These are phyloP conservation scores for Picocystis salinarum DNA, from an alignment of 139 green algal genomes.

Conservation along the genomic window DNA sequence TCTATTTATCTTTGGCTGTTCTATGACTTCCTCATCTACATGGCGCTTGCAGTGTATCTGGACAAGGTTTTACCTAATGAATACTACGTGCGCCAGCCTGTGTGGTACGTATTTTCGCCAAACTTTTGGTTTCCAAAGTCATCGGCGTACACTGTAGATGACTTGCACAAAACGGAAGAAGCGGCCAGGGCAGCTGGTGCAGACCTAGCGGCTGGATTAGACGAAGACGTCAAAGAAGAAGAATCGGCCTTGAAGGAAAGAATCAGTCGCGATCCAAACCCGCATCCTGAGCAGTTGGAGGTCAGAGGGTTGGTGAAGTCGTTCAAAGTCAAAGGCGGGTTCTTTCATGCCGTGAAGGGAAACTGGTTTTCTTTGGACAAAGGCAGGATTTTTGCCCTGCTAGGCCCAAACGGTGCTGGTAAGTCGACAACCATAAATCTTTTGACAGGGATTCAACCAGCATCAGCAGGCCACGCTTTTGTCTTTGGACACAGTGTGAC, in stretches of 20 bases:
- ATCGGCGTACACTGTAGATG: too few species aligned
- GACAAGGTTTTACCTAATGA: constrained; percentile 1
- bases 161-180: too few species aligned
- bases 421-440: constrained; percentile 32
- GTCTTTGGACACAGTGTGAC: constrained; percentile 20
- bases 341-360: constrained; percentile 35
- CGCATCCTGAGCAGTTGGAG: constrained; percentile 25
- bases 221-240: too few species aligned
- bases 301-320: constrained; percentile 60
- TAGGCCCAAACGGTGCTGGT: constrained; percentile 29
- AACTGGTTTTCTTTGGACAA: neutral
- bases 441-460: constrained; percentile 30
- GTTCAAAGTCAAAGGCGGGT: too few species aligned
- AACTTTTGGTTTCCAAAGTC: too few species aligned
- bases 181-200: too few species aligned
- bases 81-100: neutral
- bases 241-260: too few species aligned
- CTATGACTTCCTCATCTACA: neutral
- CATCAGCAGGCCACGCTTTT: constrained; percentile 50
- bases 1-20: neutral
- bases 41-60: neutral
- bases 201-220: too few species aligned
- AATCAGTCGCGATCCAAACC: neutral
- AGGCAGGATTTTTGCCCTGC: too few species aligned
- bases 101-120: neutral